Conservation (phyloP, 192 early-diverging fungal genomes). For the Pilaira anomala region DNA sequence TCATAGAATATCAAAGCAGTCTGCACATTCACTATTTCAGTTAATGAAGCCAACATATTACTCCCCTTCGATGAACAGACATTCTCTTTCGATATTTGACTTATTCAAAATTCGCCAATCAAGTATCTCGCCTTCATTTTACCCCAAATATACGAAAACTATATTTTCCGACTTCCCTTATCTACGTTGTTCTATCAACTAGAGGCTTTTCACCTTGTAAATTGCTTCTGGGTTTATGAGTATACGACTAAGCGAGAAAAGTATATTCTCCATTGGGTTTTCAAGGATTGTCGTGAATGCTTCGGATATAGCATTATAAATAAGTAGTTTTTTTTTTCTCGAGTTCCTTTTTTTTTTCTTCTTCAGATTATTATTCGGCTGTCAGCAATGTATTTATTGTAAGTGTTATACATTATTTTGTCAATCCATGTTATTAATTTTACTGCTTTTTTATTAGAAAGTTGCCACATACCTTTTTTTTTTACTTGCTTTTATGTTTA, state of each 20-base stretch:
- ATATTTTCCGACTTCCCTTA: slow-evolving; percentile 86
- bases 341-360: too few species aligned
- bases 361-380: too few species aligned
- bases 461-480: too few species aligned
- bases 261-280: slow-evolving; percentile 68
- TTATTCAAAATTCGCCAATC: neutral
- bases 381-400: too few species aligned
- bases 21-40: neutral
- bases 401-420: too few species aligned
- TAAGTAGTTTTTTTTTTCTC: too few species aligned
- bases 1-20: neutral
- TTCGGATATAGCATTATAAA: slow-evolving; percentile 56
- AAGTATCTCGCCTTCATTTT: neutral
- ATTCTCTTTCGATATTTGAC: neutral
- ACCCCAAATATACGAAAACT: too few species aligned
- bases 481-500: too few species aligned
- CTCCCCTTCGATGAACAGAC: neutral
- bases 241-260: slow-evolving; percentile 66
- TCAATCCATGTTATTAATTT: too few species aligned
- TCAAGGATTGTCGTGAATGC: slow-evolving; percentile 64
- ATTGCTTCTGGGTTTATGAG: slow-evolving; percentile 77
- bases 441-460: too few species aligned
- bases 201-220: slow-evolving; percentile 81
- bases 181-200: slow-evolving; percentile 83
- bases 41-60: slow-evolving; percentile 1